Evolutionary conservation across 345 rosid species (phyloP).

Genomic region (Mercurialis annua): DNA sequence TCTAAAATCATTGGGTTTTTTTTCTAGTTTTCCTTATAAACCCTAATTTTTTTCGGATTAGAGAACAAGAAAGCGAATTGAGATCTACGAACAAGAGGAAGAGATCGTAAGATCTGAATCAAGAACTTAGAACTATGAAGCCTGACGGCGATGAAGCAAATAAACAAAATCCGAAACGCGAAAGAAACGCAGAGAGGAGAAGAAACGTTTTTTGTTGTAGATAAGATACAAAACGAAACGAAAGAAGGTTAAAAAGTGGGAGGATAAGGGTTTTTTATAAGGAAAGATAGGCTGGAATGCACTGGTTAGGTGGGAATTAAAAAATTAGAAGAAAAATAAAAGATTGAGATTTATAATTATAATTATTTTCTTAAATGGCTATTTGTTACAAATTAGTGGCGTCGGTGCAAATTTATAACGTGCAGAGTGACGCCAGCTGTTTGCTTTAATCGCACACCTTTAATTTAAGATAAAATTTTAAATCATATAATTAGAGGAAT

Average conservation of each 20-base stretch:
- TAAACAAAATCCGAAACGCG: conserved; percentile 2
- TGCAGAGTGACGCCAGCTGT: conserved; percentile 39
- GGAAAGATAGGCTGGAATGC: neutral
- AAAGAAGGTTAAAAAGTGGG: neutral
- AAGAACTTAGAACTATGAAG: conserved; percentile 12
- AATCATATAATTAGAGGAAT: neutral
- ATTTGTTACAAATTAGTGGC: conserved; percentile 13
- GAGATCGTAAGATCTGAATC: conserved; percentile 27
- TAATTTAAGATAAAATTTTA: neutral
- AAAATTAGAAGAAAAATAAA: neutral
- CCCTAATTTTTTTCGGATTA: conserved; percentile 8
- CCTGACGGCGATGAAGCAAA: conserved; percentile 21
- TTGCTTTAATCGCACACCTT: neutral
- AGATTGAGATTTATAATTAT: neutral
- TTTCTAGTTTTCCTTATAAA: neutral
- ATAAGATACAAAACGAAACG: neutral
- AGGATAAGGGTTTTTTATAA: conserved; percentile 20
- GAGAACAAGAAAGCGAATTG: neutral
- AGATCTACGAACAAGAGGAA: neutral
- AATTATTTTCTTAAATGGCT: neutral
- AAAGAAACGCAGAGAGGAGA: neutral
- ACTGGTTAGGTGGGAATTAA: neutral
- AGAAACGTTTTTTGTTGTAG: neutral
- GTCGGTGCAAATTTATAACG: conserved; percentile 36
- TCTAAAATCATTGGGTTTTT: conserved; percentile 38